Base-by-base conservation (phyloP, 164 flowering plant species). In the Kingdonia uniflora region DNA sequence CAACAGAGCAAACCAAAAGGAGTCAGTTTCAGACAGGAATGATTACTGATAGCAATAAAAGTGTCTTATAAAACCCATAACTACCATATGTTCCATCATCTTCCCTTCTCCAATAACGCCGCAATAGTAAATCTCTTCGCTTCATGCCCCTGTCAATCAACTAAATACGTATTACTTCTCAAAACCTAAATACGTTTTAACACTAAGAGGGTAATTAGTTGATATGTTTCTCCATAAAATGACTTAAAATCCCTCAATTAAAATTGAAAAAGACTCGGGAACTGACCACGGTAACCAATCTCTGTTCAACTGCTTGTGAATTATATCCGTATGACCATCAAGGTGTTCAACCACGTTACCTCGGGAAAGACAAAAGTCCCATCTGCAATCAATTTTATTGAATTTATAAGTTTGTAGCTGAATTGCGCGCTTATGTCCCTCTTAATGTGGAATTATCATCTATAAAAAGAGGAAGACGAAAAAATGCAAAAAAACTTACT, bases 21-120 rank as follows among this genome's bases (percentile, higher is more conserved):
- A 43, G 54, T 64, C 21, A 42, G 50, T 35, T 17, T 26, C 40
- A 22, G 48, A 46, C 19, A 55, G 25, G 49, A 26, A 33, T 20
- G 46, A 11, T 20, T 12, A 12, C 15, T 17, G 19, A 47, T 6
- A 17, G 2, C 13, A 17, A n/a, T 16, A 17, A 17, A 45, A 45
- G 5, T 19, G 57, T 44, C 15, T 23, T 57, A 39, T 11, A 29
- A 16, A 64, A 26, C 11, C 20, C 8, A 57, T 14, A 19, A n/a
- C 16, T 79, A 90, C 95, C 97, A 68, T 90, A 90, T 64, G 97
- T 82, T 48, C 97, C 97, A 65, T 87, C 96, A 61, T 87, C 86
- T 57, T 91, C 97, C 65, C 97, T 76, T 73, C 96, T 85, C 97
- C 97, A 91, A 57, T 85, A 85, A 6, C 97, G 89, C 45, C 74